Percentiles rank a stretch among this genome's conserved stretches.
Evolutionary conservation across 176 grass and related monocot species (phyloP).

Genomic region (Oryza glumipatula): DNA sequence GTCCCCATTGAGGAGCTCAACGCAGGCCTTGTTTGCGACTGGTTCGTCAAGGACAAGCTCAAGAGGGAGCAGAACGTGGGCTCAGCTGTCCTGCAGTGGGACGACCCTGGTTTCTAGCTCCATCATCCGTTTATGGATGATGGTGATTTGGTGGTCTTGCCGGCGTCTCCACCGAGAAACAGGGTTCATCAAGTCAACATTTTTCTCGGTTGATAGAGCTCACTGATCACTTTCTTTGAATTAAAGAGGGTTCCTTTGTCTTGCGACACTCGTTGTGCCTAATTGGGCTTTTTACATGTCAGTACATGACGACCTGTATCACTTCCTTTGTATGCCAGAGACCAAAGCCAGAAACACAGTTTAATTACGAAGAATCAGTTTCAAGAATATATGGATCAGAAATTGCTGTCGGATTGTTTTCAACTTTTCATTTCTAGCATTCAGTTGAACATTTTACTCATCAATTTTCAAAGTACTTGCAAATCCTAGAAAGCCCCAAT

Average conservation of each 20-base stretch:
- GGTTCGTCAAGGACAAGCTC: constrained; percentile 96
- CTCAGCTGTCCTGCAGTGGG: constrained; percentile 87
- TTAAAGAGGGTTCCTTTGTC: no score
- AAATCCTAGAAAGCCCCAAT: background rate
- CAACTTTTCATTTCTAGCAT: no score
- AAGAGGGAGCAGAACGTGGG: constrained; percentile 74
- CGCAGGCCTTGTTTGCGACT: constrained; percentile 85
- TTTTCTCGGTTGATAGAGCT: background rate
- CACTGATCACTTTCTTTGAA: background rate
- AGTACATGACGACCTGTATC: no score
- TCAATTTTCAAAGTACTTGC: background rate
- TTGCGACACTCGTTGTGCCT: no score
- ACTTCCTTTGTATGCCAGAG: background rate
- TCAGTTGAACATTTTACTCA: background rate
- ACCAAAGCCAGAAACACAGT: no score
- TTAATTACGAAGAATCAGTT: background rate
- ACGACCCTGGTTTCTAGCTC: constrained; percentile 55
- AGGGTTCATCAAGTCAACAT: background rate
- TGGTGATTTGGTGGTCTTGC: background rate
- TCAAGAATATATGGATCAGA: background rate
- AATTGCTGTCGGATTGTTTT: no score
- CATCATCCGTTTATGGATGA: background rate
- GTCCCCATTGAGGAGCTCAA: constrained; percentile 88
- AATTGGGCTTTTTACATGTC: no score
- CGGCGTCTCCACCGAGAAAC: background rate